Conservation (phyloP, 345 rosid species). For the Camelina hispida region DNA sequence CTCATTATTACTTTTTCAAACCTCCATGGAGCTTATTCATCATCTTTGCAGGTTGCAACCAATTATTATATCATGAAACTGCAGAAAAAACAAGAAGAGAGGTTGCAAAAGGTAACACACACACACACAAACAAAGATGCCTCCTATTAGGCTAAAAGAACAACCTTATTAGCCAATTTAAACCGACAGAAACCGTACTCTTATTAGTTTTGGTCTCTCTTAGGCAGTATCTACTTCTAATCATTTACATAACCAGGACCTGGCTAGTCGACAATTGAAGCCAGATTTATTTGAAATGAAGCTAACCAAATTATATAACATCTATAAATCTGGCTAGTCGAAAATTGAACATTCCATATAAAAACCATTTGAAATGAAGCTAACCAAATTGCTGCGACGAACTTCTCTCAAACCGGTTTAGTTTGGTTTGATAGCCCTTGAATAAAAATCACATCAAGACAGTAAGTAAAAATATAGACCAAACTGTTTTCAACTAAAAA, state of each 20-base stretch:
- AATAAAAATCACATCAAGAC: not conserved
- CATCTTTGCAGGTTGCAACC: conserved; percentile 66
- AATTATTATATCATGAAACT: conserved; percentile 61
- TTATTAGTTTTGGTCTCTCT: not conserved
- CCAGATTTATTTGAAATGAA: not conserved
- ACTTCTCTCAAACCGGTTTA: too few relatives aligned
- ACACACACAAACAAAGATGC: too few relatives aligned
- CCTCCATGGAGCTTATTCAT: conserved; percentile 7
- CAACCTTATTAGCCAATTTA: not conserved
- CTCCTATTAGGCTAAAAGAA: not conserved
- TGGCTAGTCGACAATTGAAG: not conserved
- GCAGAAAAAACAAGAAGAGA: conserved; percentile 67
- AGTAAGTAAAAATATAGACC: not conserved
- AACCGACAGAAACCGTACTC: not conserved
- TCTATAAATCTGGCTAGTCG: not conserved
- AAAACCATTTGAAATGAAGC: too few relatives aligned
- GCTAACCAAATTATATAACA: too few relatives aligned
- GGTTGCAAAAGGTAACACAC: conserved; percentile 60
- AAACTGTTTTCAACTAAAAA: not conserved
- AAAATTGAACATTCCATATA: not conserved
- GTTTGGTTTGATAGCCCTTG: too few relatives aligned
- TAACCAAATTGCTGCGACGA: too few relatives aligned
- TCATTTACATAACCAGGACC: not conserved
- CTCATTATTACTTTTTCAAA: not conserved
- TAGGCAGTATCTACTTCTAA: not conserved